These are phyloP conservation scores for Malus sylvestris DNA, from an alignment of 306 rosid species.

Conservation along the genomic window DNA sequence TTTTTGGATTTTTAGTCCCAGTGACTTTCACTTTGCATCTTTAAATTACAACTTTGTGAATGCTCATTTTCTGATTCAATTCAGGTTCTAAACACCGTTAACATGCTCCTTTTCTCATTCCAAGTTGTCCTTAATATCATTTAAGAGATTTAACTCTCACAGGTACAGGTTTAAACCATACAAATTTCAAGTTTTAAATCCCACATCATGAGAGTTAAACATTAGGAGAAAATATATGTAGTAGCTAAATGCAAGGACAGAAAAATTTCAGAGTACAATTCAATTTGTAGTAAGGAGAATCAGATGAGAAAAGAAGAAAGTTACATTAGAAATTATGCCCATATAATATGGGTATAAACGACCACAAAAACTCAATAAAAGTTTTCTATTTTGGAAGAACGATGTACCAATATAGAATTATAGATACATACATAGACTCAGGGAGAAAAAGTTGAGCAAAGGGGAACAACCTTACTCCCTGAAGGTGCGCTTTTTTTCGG, in stretches of 20 bases:
- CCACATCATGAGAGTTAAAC: background rate
- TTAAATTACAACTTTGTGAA: background rate
- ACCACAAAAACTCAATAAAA: background rate
- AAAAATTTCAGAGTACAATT: background rate
- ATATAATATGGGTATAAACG: background rate
- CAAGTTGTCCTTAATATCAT: background rate
- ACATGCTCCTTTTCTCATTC: background rate
- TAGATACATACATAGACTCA: background rate
- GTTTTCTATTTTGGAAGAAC: background rate
- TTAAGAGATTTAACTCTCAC: background rate
- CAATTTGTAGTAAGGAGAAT: background rate
- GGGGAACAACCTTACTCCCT: constrained; percentile 83
- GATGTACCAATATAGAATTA: background rate
- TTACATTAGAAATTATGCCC: background rate
- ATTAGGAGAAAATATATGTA: background rate
- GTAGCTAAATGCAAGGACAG: background rate
- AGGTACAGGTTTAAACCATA: background rate
- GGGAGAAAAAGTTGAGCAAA: background rate
- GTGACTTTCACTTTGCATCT: background rate
- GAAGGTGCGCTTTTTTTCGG: constrained; percentile 97
- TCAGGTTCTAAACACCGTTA: background rate
- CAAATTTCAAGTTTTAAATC: background rate
- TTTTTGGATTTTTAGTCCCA: background rate
- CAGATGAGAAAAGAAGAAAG: background rate
- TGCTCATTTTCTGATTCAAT: background rate